Base-by-base conservation (phyloP, 148 eudicot genomes). In the Vaccinium myrtillus region DNA sequence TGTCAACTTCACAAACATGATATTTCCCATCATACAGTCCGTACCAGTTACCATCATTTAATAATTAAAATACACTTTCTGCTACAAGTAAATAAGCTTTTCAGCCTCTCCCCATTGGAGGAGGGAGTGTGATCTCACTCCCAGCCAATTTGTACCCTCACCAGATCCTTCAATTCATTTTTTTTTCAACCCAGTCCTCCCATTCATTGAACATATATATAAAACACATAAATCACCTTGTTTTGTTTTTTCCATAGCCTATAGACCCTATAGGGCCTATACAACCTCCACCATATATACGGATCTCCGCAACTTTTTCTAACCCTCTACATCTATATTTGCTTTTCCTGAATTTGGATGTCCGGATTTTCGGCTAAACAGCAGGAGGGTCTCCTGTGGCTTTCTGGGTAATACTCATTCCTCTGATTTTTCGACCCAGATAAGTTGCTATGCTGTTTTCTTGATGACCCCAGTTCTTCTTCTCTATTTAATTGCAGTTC, bases 301-400 rank as follows among this genome's bases (percentile, higher is more conserved):
- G 11, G 51, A 58, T 80, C 58, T 70, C 61, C 53, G 46, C 4
- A 27, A 9, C 58, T 27, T 30, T 65, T 32, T 32, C 46, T 50
- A 9, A 36, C 51, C 50, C 11, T 58, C 50, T 23, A 30, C 16
- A 7, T 73, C 59, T 5, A 7, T 49, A 4, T 2, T 67, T 27
- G 51, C n/a, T 71, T 27, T 71, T 51, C 10, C 48, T 50, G 63
- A 30, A 1, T 32, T 82, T 51, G 30, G 77, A 71, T 4, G 9
- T 50, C 50, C 55, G 53, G 78, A 71, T 51, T 82, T 49, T 82
- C 77, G 78, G 76, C 23, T 81, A 25, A 49, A 48, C 67, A 25
- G 18, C 76, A 23, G 83, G 76, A 70, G 51, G 25, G 74, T 65
- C 23, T 69, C 43, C 5, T 50, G 6, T 81, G 30, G 77, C 58